phyloP scores from a whole-genome alignment of 345 rosid genomes.

The Cardamine resedifolia region DNA sequence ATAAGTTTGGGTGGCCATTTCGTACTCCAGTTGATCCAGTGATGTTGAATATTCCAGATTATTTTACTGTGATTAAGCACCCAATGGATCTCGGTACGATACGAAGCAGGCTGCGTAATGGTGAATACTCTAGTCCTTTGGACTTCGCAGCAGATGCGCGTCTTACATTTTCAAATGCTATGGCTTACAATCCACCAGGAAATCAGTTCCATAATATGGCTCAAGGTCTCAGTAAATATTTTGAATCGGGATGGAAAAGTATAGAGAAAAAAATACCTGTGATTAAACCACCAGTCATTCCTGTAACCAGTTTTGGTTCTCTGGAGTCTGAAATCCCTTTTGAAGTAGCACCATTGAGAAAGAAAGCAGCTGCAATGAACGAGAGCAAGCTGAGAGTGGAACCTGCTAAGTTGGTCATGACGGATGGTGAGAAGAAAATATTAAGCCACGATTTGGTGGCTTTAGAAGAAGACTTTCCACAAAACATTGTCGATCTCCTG shows the following conservation, averaged over 20 bases:
- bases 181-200: constrained; percentile 82
- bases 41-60: constrained; percentile 81
- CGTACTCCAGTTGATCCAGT: constrained; percentile 76
- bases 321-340: constrained; percentile 36
- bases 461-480: constrained; percentile 68
- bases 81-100: constrained; percentile 98
- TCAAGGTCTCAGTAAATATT: constrained; percentile 52
- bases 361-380: constrained; percentile 40
- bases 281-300: constrained; percentile 30
- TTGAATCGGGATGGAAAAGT: constrained; percentile 79
- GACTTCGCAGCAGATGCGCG: constrained; percentile 79
- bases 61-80: constrained; percentile 68
- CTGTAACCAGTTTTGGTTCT: constrained; percentile 38
- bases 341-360: constrained; percentile 44
- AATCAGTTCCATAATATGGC: constrained; percentile 78
- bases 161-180: constrained; percentile 76
- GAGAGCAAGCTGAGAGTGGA: constrained; percentile 43
- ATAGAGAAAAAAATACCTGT: constrained; percentile 71
- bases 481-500: constrained; percentile 62
- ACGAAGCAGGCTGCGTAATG: constrained; percentile 52
- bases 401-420: constrained; percentile 51
- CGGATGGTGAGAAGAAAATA: constrained; percentile 53
- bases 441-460: constrained; percentile 58
- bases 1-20: constrained; percentile 65
- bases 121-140: constrained; percentile 61